Conservation (phyloP, 2,329 filamentous ascomycete genomes). For the Mycogone perniciosa region DNA sequence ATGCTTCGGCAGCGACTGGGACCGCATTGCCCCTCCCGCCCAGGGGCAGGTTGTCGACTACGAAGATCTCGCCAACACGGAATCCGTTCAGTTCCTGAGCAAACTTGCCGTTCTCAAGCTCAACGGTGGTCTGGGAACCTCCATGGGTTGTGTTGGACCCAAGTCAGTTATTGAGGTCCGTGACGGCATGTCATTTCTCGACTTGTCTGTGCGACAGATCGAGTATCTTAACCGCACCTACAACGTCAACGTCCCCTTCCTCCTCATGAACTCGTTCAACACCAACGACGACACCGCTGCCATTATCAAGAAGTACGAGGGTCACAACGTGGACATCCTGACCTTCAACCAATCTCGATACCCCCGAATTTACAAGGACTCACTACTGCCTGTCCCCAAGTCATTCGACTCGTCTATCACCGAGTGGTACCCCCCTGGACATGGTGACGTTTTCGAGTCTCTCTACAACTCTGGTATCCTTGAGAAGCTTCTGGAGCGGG, state of each 20-base stretch:
- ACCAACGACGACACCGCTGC: slow-evolving; percentile 95
- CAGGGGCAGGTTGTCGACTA: slow-evolving; percentile 94
- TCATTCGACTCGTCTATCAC: slow-evolving; percentile 77
- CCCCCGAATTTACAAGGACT: slow-evolving; percentile 97
- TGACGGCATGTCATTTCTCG: slow-evolving; percentile 99
- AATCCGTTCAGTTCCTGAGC: slow-evolving; percentile 89
- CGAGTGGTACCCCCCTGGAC: slow-evolving; percentile 98
- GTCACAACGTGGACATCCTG: slow-evolving; percentile 98
- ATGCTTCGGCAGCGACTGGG: slow-evolving; percentile 67
- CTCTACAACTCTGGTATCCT: slow-evolving; percentile 98
- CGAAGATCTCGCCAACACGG: slow-evolving; percentile 78
- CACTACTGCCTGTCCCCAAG: slow-evolving; percentile 91
- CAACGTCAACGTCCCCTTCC: slow-evolving; percentile 92
- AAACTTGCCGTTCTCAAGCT: slow-evolving; percentile 99
- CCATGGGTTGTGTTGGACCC: slow-evolving; percentile 98
- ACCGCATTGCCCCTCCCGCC: slow-evolving; percentile 89
- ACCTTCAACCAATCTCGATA: slow-evolving; percentile 99
- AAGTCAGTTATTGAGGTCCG: slow-evolving; percentile 99
- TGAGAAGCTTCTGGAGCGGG: slow-evolving; percentile 89
- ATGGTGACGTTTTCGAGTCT: slow-evolving; percentile 99
- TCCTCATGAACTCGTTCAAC: slow-evolving; percentile 99
- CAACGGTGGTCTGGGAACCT: slow-evolving; percentile 97
- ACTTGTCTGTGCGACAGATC: slow-evolving; percentile 96
- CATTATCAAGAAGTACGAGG: slow-evolving; percentile 99
- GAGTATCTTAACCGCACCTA: slow-evolving; percentile 99